Base-by-base conservation (phyloP, 768 basidiomycete genomes). In the Rhodotorula graminis region DNA sequence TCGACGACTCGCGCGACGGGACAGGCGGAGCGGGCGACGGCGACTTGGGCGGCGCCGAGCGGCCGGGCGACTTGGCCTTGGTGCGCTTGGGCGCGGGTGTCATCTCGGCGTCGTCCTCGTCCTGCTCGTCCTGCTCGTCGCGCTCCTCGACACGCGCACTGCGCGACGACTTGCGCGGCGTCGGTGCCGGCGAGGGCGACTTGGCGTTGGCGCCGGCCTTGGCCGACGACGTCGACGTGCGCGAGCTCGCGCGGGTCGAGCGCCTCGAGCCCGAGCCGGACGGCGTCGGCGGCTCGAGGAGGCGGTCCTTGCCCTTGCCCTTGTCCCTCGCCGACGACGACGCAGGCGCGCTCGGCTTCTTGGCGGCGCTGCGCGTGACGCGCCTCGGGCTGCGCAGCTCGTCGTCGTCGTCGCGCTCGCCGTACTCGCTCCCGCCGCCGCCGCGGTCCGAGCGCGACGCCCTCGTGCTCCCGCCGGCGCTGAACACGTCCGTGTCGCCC, bases 141-240 rank as follows among this genome's bases (percentile, higher is more conserved):
- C n/a, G 47, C 27, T 63, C 60, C 23, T 69, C 33, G 25, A 53
- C 65, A 9, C 29, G 21, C 42, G 29, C 29, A 31, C 55, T 29
- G 57, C 44, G 40, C 42, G 67, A 37, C 49, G 55, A 44, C 70
- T 63, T 65, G 29, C 64, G 65, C 59, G 62, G 40, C 31, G 65
- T 50, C 44, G 71, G 67, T 12, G 49, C 47, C 1, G 71, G 71
- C 1, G 71, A 72, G 8, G 66, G 71, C 37, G 71, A 72, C 63
- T 68, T 69, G 63, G 46, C 23, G 44, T 18, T 18, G 12, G 44
- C 44, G 5, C 37, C 37, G 37, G 37, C 37, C 37, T 37, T 37
- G 37, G 37, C 37, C 37, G 37, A 37, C 37, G 37, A 37, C 5
- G 12, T 46, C 31, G 31, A 29, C 40, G 42, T 33, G 40, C 71